Conservation (phyloP, 2,329 filamentous ascomycete species). For the Colletotrichum kahawae region DNA sequence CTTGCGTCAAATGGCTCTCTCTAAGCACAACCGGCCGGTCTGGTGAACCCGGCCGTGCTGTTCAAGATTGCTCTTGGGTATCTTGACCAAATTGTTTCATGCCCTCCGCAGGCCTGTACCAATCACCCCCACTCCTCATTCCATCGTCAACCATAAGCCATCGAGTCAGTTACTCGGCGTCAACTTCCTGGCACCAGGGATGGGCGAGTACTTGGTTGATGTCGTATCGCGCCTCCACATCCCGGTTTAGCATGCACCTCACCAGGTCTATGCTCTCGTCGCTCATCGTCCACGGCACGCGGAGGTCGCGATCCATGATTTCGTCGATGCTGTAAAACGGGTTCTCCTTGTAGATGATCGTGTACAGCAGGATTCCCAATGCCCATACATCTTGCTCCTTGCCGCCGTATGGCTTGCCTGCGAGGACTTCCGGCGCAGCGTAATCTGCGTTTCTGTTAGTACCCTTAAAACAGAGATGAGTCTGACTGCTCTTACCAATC, state of each 20-base stretch:
- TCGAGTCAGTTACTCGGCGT: slow-evolving; percentile 10
- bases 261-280: slow-evolving; percentile 94
- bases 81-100: slow-evolving; percentile 21
- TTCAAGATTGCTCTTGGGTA: slow-evolving; percentile 23
- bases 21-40: slow-evolving; percentile 5
- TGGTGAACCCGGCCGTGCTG: slow-evolving; percentile 2
- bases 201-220: slow-evolving; percentile 89
- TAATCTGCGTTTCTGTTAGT: slow-evolving; percentile 69
- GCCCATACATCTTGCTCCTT: slow-evolving; percentile 99
- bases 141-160: slow-evolving; percentile 1
- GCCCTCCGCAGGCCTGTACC: neutral
- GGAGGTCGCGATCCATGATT: slow-evolving; percentile 95
- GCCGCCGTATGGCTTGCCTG: slow-evolving; percentile 88
- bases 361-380: slow-evolving; percentile 94
- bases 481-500: slow-evolving; percentile 73
- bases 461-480: neutral
- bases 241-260: slow-evolving; percentile 87
- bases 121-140: neutral
- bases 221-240: slow-evolving; percentile 81
- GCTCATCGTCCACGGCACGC: slow-evolving; percentile 86
- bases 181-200: slow-evolving; percentile 68
- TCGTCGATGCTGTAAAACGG: slow-evolving; percentile 99
- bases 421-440: slow-evolving; percentile 95
- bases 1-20: slow-evolving; percentile 19
- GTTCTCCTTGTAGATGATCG: slow-evolving; percentile 99